Conservation (phyloP, 129 eudicot species). For the Sambucus nigra region DNA sequence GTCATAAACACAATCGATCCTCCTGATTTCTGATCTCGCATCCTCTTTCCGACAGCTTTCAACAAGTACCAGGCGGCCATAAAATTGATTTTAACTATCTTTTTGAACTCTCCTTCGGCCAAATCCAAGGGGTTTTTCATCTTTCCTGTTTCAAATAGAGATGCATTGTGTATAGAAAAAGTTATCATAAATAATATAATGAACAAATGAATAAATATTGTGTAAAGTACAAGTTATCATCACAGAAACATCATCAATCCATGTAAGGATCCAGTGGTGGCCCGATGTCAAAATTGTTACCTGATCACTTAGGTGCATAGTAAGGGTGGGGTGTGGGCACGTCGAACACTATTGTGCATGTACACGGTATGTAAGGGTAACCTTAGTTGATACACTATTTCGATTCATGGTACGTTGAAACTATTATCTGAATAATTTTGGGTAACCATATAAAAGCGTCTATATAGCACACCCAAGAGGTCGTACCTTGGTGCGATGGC, state of each 20-base stretch:
- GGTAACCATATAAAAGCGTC: too few relatives aligned
- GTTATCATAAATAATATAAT: too few relatives aligned
- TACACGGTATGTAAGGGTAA: too few relatives aligned
- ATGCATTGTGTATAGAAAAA: background rate
- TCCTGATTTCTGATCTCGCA: conserved; percentile 81
- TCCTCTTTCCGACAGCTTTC: conserved; percentile 62
- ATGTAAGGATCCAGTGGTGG: background rate
- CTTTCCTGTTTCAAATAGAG: conserved; percentile 58
- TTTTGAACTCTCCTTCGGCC: conserved; percentile 61
- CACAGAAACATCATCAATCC: background rate
- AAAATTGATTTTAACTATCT: conserved; percentile 67
- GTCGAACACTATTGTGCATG: too few relatives aligned
- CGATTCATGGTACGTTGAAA: too few relatives aligned
- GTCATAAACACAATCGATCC: conserved; percentile 82
- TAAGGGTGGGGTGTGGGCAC: too few relatives aligned
- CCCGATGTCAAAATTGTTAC: too few relatives aligned
- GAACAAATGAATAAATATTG: background rate
- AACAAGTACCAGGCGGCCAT: conserved; percentile 79
- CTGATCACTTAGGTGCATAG: too few relatives aligned
- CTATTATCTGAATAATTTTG: too few relatives aligned
- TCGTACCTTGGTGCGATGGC: too few relatives aligned
- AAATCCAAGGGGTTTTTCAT: conserved; percentile 63
- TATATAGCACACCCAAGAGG: too few relatives aligned
- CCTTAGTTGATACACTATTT: too few relatives aligned
- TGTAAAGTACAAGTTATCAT: background rate